Base-by-base conservation (phyloP, 2,329 filamentous ascomycete genomes). In the Didymosphaeria variabile region DNA sequence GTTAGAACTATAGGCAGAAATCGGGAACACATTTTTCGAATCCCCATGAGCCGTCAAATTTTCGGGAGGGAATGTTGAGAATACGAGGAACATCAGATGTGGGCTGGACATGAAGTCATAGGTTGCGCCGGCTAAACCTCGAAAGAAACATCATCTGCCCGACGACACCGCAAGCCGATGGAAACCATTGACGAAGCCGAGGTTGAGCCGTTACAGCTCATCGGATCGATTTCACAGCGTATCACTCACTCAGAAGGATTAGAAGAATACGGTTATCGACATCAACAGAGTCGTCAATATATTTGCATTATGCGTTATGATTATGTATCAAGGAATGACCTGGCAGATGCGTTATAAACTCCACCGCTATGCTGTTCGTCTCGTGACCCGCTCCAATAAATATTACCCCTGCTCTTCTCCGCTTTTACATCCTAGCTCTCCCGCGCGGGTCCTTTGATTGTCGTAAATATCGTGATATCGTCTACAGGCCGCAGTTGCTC, bases 401-500 rank as follows among this genome's bases (percentile, higher is more conserved):
- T n/a, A 31, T 8, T 23, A 55, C 26, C 53, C 53, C 53, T 36
- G 53, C 53, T 34, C 31, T 55, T 55, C 53, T 55, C 17, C 42
- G 19, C 42, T 46, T 46, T 44, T 26, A 19, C 42, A 10, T 19
- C n/a, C 32, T 23, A 13, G 21, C 38, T 13, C 26, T 34, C 52
- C n/a, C 38, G n/a, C 38, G 32, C 21, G 9, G n/a, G 12, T 29
- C 26, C 26, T 29, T 29, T 2, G 12, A n/a, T n/a, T 47, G 19
- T 55, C 42, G 53, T 55, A 55, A 55, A 10, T 12, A 36, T 46
- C 42, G 53, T 46, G n/a, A 55, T 13, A n/a, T 46, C 12, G 26
- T 63, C 47, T 68, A 74, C 9, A 73, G 55, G 40, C 69, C 69
- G 62, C 79, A 82, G 52, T 76, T 75, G 66, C 70, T 77, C 57